Evolutionary conservation across 2,329 filamentous ascomycete genomes (phyloP), one percentile per base, ranked within the genome.

Genomic region (Tolypocladium amazonense): DNA sequence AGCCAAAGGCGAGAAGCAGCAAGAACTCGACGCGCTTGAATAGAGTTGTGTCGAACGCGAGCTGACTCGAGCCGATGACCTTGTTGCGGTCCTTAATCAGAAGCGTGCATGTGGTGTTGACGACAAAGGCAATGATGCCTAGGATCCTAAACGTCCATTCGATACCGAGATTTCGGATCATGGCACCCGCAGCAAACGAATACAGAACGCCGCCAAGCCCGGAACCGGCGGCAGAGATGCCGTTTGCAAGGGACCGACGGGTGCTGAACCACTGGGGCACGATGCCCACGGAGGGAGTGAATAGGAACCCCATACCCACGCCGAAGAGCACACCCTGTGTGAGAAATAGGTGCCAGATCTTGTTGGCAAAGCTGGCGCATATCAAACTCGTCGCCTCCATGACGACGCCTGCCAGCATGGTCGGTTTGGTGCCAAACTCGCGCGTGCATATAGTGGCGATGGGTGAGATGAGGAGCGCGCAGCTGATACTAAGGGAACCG

Each of bases 301-400:
- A 93, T 12, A 88, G 76, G 60, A 92, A 87, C 0, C 89, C 89
- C 81, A 93, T 87, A 3, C 89, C 89, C 27, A 87, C 71, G n/a
- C 90, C 90, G 63, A 93, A 92, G 58, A 85, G 83, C 3, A 92
- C 68, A 5, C 90, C 90, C 69, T 93, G 90, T 7, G 81, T 83
- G 0, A 93, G 79, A 60, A 92, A 86, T 0, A 94, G 78, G 41
- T 93, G 89, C 87, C 88, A 92, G 60, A 90, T 86, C 59, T 83
- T 68, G 20, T 70, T 76, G 0, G 87, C 82, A 65, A 91, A 92
- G 18, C 85, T 88, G 9, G 89, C 88, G 1, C 83, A 84, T 53
- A 92, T 81, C 62, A 92, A 80, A 27, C 84, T 85, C 11, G 77
- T 73, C 0, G 85, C 80, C 70, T 90, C 83, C 55, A 92, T 75